Base-by-base conservation (phyloP, 805 yeast genomes). In the Lipomyces sp. region DNA sequence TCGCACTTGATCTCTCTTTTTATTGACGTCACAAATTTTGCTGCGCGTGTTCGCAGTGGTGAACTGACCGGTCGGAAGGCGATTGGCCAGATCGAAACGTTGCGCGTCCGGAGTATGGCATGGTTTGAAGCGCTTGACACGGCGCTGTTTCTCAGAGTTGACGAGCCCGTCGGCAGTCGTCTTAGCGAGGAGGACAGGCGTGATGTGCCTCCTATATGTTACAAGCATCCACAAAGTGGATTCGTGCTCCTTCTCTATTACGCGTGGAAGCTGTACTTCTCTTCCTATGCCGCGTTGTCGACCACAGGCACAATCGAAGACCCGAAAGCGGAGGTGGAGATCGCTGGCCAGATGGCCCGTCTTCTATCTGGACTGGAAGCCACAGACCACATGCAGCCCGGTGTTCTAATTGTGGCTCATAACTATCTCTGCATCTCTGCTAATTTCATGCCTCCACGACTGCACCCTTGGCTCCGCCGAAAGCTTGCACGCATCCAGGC, bases 401-500 rank as follows among this genome's bases (percentile, higher is more conserved):
- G 58, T 14, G 41, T 49, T 7, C 42, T 51, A 4, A 46, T 53
- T 28, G 52, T 46, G 5, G 35, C 31, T 7, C 58, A 53, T 42
- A 46, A 38, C 36, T 53, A 53, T 22, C 44, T 53, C 14, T 53
- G 58, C 41, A 22, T 50, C 19, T 55, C 49, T 7, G 55, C 55
- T 22, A 22, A 36, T 1, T 50, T 50, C 45, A 39, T 53, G 54
- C 54, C 54, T 3, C 46, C 44, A 6, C 24, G 37, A n/a, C 39
- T 50, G 16, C 55, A 50, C 22, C 43, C 16, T 29, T 53, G 58
- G 58, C 43, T 47, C 10, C 51, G 58, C 18, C 45, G 58, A 43
- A 49, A 41, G n/a, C 36, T 53, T 28, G 55, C 58, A 4, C 48
- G 40, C 29, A 46, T 53, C 26, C 58, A 50, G 35, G 51, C 58